These are phyloP conservation scores for Salvia sclarea DNA, from an alignment of 305 asterid genomes.

Conservation along the genomic window DNA sequence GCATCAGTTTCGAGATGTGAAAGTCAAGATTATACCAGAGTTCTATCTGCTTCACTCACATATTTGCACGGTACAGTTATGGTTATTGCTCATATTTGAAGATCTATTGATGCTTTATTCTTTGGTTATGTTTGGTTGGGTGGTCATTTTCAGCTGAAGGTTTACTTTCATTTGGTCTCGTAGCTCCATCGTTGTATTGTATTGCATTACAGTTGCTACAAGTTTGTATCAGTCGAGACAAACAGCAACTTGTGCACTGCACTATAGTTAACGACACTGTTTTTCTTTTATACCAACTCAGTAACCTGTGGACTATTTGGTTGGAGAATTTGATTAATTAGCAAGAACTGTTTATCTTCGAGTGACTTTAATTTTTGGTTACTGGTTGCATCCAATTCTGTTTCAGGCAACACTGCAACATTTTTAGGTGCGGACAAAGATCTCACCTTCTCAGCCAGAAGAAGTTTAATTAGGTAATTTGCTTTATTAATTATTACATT, in stretches of 20 bases:
- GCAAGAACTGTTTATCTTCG: constrained; percentile 15
- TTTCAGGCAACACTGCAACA: constrained; percentile 51
- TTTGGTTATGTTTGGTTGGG: constrained; percentile 11
- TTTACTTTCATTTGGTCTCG: neutral
- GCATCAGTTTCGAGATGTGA: constrained; percentile 45
- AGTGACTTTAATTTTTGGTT: constrained; percentile 11
- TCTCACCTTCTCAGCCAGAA: constrained; percentile 35
- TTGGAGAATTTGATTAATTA: neutral
- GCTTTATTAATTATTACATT: constrained; percentile 12
- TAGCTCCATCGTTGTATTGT: neutral
- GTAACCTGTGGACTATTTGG: constrained; percentile 4
- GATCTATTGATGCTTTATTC: neutral
- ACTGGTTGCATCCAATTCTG: constrained; percentile 28
- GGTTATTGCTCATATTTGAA: neutral
- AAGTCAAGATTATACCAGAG: constrained; percentile 41
- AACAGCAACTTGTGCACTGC: neutral
- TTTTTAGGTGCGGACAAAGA: constrained; percentile 36
- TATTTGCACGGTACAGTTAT: constrained; percentile 50
- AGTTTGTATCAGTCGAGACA: neutral
- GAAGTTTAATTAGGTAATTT: constrained; percentile 53
- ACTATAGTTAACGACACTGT: neutral
- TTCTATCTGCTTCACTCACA: constrained; percentile 41
- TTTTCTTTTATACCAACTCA: neutral
- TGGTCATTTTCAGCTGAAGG: neutral
- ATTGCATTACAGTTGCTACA: constrained; percentile 14